Evolutionary conservation across 2,329 filamentous ascomycete genomes (phyloP), one percentile per base, ranked within the genome.

Genomic region (Aspergillus fumigatiaffinis): DNA sequence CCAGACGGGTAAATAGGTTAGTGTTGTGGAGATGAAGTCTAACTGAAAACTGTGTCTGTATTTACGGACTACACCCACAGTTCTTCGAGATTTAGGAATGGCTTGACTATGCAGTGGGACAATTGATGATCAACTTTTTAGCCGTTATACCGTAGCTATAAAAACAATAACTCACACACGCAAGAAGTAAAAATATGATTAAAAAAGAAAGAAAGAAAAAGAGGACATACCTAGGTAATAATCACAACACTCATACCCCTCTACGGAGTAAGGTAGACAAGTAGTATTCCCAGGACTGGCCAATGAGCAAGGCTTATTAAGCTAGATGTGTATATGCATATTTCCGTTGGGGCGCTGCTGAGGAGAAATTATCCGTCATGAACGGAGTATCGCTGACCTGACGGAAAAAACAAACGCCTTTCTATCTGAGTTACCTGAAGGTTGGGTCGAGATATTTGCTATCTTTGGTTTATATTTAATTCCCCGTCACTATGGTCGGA

Each of bases 401-500:
- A 38, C 32, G 14, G 32, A 17, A 3, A 38, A 38, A 38, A 12
- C 28, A 6, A 38, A 17, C 14, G 32, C 5, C 32, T 38, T 38
- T 38, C 14, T 14, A 38, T 38, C 14, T 26, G 23, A 47, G 6
- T 14, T 47, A 3, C 5, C 21, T 17, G 23, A 26, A 47, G 21
- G 3, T 25, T 17, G 12, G 44, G 5, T 25, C 14, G 44, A 23
- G 20, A 17, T 47, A 14, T 25, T 47, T 23, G 44, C 23, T 5
- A 25, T 47, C 10, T 7, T 47, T 47, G 12, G 10, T 14, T 14
- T 17, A 21, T 23, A 47, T 47, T 17, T 10, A 5, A 23, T 25
- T 47, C 6, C 3, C 29, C 47, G 4, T 53, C 42, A 54, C 32
- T 44, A 71, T 71, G 68, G 59, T 63, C 23, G 60, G 59, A 57